These are phyloP conservation scores for Tolypocladium tropicale DNA, from an alignment of 2,329 filamentous ascomycete species.

Conservation along the genomic window DNA sequence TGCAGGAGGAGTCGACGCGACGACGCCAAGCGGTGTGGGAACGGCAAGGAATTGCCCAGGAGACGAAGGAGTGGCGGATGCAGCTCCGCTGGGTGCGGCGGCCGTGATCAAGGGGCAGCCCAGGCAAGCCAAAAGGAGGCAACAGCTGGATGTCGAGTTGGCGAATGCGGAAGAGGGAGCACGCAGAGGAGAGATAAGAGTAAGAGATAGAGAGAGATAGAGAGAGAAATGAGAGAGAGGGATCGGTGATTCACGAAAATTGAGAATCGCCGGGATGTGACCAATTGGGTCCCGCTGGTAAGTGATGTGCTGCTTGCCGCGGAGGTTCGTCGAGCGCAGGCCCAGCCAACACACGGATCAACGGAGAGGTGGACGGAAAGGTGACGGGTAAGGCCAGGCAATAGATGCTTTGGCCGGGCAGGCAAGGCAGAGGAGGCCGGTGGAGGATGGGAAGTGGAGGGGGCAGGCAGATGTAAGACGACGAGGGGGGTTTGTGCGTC, in stretches of 20 bases:
- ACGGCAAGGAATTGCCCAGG: background rate
- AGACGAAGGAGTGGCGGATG: background rate
- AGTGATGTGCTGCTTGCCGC: background rate
- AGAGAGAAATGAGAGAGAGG: no score
- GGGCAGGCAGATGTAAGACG: background rate
- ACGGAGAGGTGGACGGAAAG: background rate
- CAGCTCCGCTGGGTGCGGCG: background rate
- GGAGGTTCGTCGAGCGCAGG: background rate
- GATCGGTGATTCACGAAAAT: background rate
- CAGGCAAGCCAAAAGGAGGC: background rate
- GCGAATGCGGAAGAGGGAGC: no score
- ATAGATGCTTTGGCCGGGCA: no score
- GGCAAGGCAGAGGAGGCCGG: background rate
- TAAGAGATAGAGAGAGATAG: no score
- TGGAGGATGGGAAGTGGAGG: background rate
- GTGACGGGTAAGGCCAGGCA: background rate
- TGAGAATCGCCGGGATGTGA: background rate
- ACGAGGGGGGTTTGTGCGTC: background rate
- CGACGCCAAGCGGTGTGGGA: background rate
- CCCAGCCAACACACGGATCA: background rate
- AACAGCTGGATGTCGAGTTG: no score
- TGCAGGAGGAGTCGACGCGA: background rate
- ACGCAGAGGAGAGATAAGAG: no score
- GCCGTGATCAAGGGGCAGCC: background rate
- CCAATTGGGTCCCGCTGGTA: background rate